phyloP scores from a whole-genome alignment of 2,329 filamentous ascomycete species.

The Raffaelea albimanens region DNA sequence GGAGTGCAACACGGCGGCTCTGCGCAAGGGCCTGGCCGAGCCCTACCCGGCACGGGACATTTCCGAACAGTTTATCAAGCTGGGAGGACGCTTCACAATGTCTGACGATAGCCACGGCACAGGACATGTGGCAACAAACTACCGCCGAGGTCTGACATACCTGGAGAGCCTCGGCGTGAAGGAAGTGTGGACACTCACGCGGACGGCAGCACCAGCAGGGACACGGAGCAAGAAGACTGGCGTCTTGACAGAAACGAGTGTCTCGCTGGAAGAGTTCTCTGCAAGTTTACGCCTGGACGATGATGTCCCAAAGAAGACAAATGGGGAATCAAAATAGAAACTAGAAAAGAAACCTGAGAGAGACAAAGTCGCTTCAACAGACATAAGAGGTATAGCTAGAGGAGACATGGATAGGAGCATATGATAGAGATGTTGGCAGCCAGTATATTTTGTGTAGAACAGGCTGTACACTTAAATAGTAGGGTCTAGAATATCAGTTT shows the following conservation, averaged over 20 bases:
- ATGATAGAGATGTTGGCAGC: too few species aligned
- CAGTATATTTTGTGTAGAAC: too few species aligned
- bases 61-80: conserved; percentile 63
- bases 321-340: too few species aligned
- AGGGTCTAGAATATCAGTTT: too few species aligned
- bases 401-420: too few species aligned
- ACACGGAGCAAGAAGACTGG: not conserved
- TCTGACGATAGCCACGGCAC: conserved; percentile 93
- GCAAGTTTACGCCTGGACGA: conserved; percentile 6
- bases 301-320: too few species aligned
- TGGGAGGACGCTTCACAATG: conserved; percentile 76
- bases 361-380: too few species aligned
- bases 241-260: conserved; percentile 29
- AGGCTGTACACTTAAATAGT: too few species aligned
- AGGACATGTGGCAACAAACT: conserved; percentile 81
- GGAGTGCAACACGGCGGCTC: conserved; percentile 79
- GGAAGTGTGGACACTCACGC: conserved; percentile 49
- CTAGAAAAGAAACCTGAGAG: too few species aligned
- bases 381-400: too few species aligned
- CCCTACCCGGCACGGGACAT: conserved; percentile 78
- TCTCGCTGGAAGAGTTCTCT: conserved; percentile 11
- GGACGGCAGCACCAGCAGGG: conserved; percentile 18
- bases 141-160: conserved; percentile 59
- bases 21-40: conserved; percentile 84
- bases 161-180: conserved; percentile 56